Percentiles rank a stretch among this genome's conserved stretches.
Evolutionary conservation across 805 yeast species (phyloP).

Genomic region (Myxozyma melibiosi): DNA sequence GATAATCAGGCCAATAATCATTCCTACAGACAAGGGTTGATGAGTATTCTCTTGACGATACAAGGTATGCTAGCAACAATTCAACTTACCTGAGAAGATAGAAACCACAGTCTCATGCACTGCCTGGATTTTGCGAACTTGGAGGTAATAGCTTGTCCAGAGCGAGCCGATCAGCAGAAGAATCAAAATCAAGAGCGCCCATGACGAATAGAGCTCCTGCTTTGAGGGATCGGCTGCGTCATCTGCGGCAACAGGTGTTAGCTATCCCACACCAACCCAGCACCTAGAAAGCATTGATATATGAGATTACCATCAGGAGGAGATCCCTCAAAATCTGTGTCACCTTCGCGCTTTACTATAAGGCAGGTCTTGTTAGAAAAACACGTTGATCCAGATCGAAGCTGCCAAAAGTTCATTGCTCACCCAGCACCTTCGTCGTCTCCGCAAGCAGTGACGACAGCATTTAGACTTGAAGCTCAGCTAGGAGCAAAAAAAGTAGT

Average conservation of each 20-base stretch:
- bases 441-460: constrained; percentile 1
- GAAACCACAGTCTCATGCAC: constrained; percentile 96
- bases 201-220: constrained; percentile 93
- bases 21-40: constrained; percentile 10
- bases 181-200: constrained; percentile 91
- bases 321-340: constrained; percentile 16
- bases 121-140: constrained; percentile 87
- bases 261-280: too few species aligned
- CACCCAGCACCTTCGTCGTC: constrained; percentile 1
- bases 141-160: constrained; percentile 93
- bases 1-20: constrained; percentile 81
- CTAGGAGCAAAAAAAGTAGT: too few species aligned
- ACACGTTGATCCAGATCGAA: background rate
- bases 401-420: background rate
- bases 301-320: constrained; percentile 9
- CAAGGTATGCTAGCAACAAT: background rate
- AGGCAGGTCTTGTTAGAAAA: too few species aligned
- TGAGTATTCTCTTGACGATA: background rate
- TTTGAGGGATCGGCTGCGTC: constrained; percentile 68
- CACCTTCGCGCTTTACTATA: constrained; percentile 11
- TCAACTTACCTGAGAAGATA: constrained; percentile 96
- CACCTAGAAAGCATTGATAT: background rate
- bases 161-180: constrained; percentile 80
- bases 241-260: constrained; percentile 2
- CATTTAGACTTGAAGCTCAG: background rate